Evolutionary conservation across 2,329 filamentous ascomycete genomes (phyloP).

Genomic region (Lasiodiplodia sp.): DNA sequence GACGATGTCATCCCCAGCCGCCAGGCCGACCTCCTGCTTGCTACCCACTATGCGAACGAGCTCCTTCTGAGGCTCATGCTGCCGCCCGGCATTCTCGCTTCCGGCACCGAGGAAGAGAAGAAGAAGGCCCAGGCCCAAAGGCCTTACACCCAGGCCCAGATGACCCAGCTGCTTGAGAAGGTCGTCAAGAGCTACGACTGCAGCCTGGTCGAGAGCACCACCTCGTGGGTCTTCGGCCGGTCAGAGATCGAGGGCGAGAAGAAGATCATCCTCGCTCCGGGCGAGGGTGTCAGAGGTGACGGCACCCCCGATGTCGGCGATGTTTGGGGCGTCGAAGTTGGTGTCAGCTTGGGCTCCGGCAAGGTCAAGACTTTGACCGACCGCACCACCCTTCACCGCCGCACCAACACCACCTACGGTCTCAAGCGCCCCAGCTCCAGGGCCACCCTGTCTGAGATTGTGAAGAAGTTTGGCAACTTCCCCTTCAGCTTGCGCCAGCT

Average conservation of each 20-base stretch:
- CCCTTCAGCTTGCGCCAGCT: constrained; percentile 97
- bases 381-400: constrained; percentile 89
- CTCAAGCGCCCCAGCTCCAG: constrained; percentile 91
- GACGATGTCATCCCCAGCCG: constrained; percentile 74
- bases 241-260: constrained; percentile 98
- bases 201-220: constrained; percentile 96
- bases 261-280: constrained; percentile 93
- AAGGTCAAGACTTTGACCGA: constrained; percentile 94
- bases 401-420: constrained; percentile 88
- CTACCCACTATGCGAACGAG: constrained; percentile 95
- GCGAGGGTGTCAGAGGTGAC: constrained; percentile 89
- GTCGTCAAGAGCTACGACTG: constrained; percentile 89
- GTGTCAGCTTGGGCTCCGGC: constrained; percentile 86
- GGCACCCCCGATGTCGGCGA: constrained; percentile 87
- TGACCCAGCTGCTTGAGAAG: constrained; percentile 88
- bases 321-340: constrained; percentile 97
- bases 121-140: constrained; percentile 83
- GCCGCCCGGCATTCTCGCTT: constrained; percentile 83
- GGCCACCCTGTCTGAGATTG: constrained; percentile 90
- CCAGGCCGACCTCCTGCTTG: constrained; percentile 84
- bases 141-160: constrained; percentile 83
- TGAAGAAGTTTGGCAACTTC: constrained; percentile 97
- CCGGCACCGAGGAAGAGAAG: constrained; percentile 92
- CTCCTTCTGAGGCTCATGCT: constrained; percentile 89
- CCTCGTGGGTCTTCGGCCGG: constrained; percentile 93